Percentiles rank a stretch among this genome's conserved stretches.
phyloP scores from a whole-genome alignment of 345 rosid genomes.

The Lepidium sativum region DNA sequence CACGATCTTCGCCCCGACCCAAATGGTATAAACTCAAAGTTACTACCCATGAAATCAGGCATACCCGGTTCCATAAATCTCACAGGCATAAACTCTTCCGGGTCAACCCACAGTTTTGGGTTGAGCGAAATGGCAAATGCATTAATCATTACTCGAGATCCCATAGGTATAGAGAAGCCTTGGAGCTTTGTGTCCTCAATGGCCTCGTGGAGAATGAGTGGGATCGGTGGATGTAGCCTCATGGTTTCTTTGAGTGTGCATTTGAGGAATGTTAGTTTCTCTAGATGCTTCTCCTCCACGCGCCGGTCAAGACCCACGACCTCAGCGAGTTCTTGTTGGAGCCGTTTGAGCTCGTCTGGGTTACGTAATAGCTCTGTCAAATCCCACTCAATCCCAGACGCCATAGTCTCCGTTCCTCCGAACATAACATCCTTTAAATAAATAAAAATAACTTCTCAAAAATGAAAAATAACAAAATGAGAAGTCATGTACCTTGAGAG shows the following conservation, averaged over 20 bases:
- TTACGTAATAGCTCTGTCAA: slow-evolving; percentile 55
- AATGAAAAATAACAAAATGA: no score
- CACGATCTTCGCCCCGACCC: slow-evolving; percentile 91
- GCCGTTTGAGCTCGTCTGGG: slow-evolving; percentile 54
- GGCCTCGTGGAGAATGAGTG: slow-evolving; percentile 86
- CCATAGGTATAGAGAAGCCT: slow-evolving; percentile 59
- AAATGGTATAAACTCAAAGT: slow-evolving; percentile 82
- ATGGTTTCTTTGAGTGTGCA: slow-evolving; percentile 72
- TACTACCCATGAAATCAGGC: slow-evolving; percentile 65
- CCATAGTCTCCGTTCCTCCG: slow-evolving; percentile 95
- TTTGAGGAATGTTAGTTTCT: slow-evolving; percentile 49
- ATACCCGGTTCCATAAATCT: slow-evolving; percentile 55
- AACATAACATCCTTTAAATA: slow-evolving; percentile 75
- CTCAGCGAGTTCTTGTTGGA: slow-evolving; percentile 62
- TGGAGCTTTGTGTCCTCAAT: slow-evolving; percentile 49
- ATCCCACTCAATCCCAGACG: slow-evolving; percentile 91
- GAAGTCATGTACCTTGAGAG: no score
- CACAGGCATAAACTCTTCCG: slow-evolving; percentile 57
- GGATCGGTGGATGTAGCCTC: slow-evolving; percentile 92
- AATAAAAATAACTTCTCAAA: background rate
- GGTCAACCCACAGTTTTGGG: slow-evolving; percentile 59
- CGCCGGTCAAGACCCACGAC: slow-evolving; percentile 72
- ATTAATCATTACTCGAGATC: slow-evolving; percentile 67
- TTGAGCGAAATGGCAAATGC: slow-evolving; percentile 75
- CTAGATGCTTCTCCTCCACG: slow-evolving; percentile 68